phyloP scores from a whole-genome alignment of 257 asterid species.

The Salvia miltiorrhiza region DNA sequence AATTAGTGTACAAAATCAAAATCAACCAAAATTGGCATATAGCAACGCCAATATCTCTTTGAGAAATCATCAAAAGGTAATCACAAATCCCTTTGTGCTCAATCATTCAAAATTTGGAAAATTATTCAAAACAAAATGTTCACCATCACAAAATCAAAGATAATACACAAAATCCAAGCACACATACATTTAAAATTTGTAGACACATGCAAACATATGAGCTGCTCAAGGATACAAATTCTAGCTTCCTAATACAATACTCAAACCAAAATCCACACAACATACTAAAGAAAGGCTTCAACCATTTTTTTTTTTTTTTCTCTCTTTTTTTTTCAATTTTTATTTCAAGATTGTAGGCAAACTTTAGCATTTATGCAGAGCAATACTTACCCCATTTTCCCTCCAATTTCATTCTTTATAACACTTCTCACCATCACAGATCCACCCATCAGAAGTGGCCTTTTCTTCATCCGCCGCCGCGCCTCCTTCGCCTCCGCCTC shows the following conservation, averaged over 20 bases:
- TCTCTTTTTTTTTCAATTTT: neutral
- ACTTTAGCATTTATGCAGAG: constrained; percentile 8
- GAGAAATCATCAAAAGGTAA: too few species aligned
- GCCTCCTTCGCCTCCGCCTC: neutral
- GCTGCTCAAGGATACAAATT: neutral
- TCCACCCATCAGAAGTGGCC: constrained; percentile 36
- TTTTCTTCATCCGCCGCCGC: constrained; percentile 8
- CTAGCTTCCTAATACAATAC: neutral
- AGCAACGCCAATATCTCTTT: too few species aligned
- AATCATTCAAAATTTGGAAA: neutral
- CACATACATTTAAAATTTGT: neutral
- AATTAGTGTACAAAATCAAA: too few species aligned
- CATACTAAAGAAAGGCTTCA: neutral
- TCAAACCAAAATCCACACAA: neutral
- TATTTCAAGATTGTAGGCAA: neutral
- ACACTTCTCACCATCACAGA: constrained; percentile 51
- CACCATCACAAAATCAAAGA: neutral
- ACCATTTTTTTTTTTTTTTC: too few species aligned
- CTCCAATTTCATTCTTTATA: constrained; percentile 19
- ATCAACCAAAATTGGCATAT: too few species aligned
- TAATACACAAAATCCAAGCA: neutral
- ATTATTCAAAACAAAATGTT: neutral
- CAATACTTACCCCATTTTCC: neutral
- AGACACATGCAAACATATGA: neutral
- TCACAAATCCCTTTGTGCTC: neutral